A percentile compares a stretch with the other conserved stretches of the same genome.
phyloP scores from a whole-genome alignment of 257 asterid genomes.

The Lavandula angustifolia region DNA sequence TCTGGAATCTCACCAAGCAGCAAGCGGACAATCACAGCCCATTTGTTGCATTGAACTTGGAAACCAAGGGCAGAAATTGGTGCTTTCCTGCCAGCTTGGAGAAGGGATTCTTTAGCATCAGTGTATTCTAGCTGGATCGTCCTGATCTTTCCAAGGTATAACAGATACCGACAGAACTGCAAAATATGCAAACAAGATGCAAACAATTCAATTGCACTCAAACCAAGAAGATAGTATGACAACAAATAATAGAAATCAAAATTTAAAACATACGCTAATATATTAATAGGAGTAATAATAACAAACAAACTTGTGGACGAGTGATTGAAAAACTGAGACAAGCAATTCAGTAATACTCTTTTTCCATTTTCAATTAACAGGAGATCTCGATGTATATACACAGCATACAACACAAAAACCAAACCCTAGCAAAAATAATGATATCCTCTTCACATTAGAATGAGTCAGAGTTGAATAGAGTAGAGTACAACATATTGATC shows the following conservation, averaged over 20 bases:
- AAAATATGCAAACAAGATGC: slow-evolving; percentile 25
- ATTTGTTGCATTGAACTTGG: slow-evolving; percentile 70
- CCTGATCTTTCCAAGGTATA: slow-evolving; percentile 80
- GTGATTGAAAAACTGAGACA: slow-evolving; percentile 10
- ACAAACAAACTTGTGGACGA: neutral
- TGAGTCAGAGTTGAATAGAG: neutral
- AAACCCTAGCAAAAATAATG: neutral
- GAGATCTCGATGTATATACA: neutral
- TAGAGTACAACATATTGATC: neutral
- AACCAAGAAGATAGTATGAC: neutral
- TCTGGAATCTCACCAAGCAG: slow-evolving; percentile 91
- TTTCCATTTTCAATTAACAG: slow-evolving; percentile 10
- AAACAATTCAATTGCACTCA: slow-evolving; percentile 21
- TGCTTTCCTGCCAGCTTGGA: slow-evolving; percentile 80
- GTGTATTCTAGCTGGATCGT: slow-evolving; percentile 80
- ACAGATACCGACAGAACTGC: slow-evolving; percentile 75
- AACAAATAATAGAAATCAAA: neutral
- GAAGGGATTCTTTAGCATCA: slow-evolving; percentile 78
- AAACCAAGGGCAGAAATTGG: slow-evolving; percentile 78
- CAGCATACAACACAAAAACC: neutral
- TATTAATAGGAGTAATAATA: neutral
- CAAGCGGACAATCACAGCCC: slow-evolving; percentile 75
- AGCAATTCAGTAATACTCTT: neutral
- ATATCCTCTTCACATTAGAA: neutral
- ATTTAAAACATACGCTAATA: neutral